Evolutionary conservation across 1,284 basidiomycete species (phyloP), one percentile per base, ranked within the genome.

Genomic region (Tilletia walkeri): DNA sequence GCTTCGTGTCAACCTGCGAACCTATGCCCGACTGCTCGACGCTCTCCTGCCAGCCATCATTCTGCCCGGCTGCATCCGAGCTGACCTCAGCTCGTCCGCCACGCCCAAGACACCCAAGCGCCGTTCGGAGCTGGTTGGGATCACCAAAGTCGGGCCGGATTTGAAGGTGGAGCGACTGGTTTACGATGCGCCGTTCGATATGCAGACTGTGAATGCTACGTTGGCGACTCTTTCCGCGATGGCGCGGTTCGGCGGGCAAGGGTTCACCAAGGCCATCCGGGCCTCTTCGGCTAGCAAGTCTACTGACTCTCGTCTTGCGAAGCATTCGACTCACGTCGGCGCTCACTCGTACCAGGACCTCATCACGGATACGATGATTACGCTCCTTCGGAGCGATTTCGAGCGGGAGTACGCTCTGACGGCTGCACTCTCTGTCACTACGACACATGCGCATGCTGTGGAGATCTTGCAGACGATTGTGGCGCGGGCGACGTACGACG

Each of bases 171-270:
- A 88, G 65, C 87, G 88, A 1, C 90, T 89, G 76, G 78, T 86
- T 1, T 94, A 95, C 78, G 88, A 90, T 70, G 87, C 88, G 34
- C 87, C 90, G 0, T 91, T 93, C 75, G 92, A 96, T 79, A 89
- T 93, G 75, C 88, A 89, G 30, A 88, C 90, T 72, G 85, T 89
- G 14, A 87, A 88, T 49, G 83, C 84, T 82, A 84, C 92, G 5
- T 84, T 95, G 53, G 90, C 92, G 69, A 89, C 89, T n/a, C 83
- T 97, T 3, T 85, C 91, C 1, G 89, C 90, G 0, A 86, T 98
- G 3, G 88, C 92, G 59, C 88, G 89, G 34, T 94, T 95, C 80
- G 94, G 94, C 1, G 94, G 94, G 0, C 90, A 93, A 82, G 92
- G 91, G 0, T 92, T 95, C 80, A 87, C 88, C 56, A 72, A 70